Conservation (phyloP, 441 rosid species). For the Aquilaria agallochum region DNA sequence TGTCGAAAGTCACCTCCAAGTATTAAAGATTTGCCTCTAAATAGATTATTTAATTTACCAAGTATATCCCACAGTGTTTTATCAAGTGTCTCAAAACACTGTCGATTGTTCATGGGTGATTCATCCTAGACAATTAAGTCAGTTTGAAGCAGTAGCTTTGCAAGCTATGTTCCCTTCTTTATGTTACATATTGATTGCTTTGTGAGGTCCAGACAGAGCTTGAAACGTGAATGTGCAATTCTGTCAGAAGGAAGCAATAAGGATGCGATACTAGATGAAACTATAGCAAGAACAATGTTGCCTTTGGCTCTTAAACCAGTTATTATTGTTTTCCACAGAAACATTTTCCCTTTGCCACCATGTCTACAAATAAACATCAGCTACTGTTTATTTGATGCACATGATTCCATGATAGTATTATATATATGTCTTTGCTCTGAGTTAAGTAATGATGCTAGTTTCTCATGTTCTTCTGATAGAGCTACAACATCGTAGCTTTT, state of each 20-base stretch:
- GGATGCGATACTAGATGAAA: conserved; percentile 1
- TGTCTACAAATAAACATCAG: neutral
- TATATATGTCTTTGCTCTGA: neutral
- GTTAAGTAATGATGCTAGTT: neutral
- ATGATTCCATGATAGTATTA: neutral
- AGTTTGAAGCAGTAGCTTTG: neutral
- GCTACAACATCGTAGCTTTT: no score
- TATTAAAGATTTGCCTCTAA: neutral
- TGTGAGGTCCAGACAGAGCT: neutral
- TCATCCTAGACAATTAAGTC: neutral
- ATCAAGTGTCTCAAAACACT: neutral
- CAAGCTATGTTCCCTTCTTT: neutral
- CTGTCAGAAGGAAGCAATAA: neutral
- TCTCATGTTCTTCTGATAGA: neutral
- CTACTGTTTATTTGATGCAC: no score
- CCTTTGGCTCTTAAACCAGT: neutral
- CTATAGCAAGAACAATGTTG: neutral
- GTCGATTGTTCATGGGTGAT: neutral
- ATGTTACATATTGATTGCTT: neutral
- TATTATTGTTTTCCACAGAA: neutral
- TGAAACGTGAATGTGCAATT: neutral
- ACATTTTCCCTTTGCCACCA: conserved; percentile 1
- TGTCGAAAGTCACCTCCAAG: conserved; percentile 1
- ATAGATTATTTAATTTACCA: neutral
- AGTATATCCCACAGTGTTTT: neutral